A percentile compares a stretch with the other conserved stretches of the same genome.
These are phyloP conservation scores for Teratosphaeria destructans DNA, from an alignment of 2,329 filamentous ascomycete species.

Conservation along the genomic window DNA sequence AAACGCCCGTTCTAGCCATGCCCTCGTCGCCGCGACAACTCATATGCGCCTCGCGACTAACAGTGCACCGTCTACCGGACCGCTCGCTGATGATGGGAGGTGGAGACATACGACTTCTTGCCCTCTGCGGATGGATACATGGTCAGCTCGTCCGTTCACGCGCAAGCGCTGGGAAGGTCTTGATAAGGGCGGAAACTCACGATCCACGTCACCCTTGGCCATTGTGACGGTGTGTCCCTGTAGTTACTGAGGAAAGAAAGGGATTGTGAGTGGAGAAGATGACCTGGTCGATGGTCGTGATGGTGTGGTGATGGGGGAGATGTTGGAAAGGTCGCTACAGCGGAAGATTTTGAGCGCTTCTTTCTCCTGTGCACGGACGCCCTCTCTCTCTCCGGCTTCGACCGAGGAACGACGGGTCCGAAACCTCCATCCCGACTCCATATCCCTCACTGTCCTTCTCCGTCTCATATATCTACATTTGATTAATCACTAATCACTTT, in stretches of 20 bases:
- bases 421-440: background rate
- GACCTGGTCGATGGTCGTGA: conserved; percentile 3
- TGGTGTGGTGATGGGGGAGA: conserved; percentile 1
- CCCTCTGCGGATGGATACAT: conserved; percentile 3
- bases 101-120: background rate
- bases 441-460: background rate
- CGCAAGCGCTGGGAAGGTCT: conserved; percentile 3
- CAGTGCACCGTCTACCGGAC: background rate
- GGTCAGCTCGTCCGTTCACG: background rate
- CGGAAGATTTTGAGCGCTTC: background rate
- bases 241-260: conserved; percentile 2
- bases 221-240: conserved; percentile 14
- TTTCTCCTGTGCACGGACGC: background rate
- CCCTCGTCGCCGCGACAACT: background rate
- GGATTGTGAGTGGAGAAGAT: conserved; percentile 10
- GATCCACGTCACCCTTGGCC: conserved; percentile 15
- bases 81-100: background rate
- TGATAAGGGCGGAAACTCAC: conserved; percentile 1
- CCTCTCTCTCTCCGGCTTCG: background rate
- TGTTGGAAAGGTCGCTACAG: background rate
- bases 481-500: background rate
- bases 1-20: background rate
- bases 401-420: background rate
- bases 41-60: background rate
- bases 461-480: background rate